Evolutionary conservation across 352 stramenopile genomes (phyloP).

Genomic region (Phytophthora pisi): DNA sequence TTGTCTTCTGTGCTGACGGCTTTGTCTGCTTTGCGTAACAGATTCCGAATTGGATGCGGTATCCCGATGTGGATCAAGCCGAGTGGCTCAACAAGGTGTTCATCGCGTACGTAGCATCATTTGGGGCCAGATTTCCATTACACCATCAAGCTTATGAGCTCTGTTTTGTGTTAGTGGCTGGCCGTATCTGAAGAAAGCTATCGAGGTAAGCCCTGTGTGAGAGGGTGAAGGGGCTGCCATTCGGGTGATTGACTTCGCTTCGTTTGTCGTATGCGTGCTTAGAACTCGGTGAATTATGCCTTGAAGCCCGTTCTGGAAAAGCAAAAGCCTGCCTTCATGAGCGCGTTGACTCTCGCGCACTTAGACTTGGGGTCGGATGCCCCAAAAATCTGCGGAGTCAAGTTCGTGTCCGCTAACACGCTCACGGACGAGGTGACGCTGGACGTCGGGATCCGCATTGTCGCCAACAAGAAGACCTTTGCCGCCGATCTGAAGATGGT

Average conservation of each 20-base stretch:
- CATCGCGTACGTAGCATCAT: constrained; percentile 29
- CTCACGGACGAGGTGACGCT: constrained; percentile 71
- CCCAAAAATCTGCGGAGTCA: constrained; percentile 73
- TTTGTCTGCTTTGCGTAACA: constrained; percentile 12
- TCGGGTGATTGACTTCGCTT: background rate
- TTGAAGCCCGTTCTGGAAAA: constrained; percentile 71
- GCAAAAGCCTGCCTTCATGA: constrained; percentile 71
- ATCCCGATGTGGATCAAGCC: constrained; percentile 72
- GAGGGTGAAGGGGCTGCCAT: background rate
- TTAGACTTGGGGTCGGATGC: constrained; percentile 63
- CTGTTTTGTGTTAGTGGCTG: constrained; percentile 46
- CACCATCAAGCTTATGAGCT: constrained; percentile 5
- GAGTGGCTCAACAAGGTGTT: constrained; percentile 86
- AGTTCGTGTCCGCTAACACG: constrained; percentile 65
- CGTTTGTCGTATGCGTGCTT: background rate
- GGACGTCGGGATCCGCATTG: constrained; percentile 68
- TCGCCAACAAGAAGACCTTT: constrained; percentile 68
- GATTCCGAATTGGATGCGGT: constrained; percentile 61
- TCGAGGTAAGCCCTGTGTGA: constrained; percentile 42
- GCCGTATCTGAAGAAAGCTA: constrained; percentile 79
- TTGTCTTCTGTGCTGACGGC: background rate
- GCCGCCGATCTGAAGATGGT: constrained; percentile 72
- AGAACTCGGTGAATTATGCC: constrained; percentile 70
- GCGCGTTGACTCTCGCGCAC: constrained; percentile 57
- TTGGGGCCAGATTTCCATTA: background rate